These are phyloP conservation scores for Cinnamomum chago DNA, from an alignment of 164 flowering plant genomes.

Conservation along the genomic window DNA sequence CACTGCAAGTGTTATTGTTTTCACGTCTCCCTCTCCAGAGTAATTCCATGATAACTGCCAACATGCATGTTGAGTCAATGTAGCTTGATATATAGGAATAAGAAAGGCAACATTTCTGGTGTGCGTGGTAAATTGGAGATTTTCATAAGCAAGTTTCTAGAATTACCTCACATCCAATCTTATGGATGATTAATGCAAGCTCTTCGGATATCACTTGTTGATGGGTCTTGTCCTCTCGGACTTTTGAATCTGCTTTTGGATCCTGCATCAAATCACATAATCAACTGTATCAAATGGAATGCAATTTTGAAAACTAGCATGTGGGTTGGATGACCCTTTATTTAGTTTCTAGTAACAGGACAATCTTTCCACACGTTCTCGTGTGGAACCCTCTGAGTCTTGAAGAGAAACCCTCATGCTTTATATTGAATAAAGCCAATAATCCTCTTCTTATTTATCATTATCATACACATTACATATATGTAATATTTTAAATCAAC, in stretches of 20 bases:
- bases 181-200: slow-evolving; percentile 35
- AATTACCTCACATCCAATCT: slow-evolving; percentile 53
- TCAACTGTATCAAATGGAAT: too few relatives aligned
- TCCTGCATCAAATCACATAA: slow-evolving; percentile 15
- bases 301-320: too few relatives aligned
- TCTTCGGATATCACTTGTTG: slow-evolving; percentile 36
- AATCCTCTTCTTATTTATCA: too few relatives aligned
- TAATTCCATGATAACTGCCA: slow-evolving; percentile 57
- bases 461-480: too few relatives aligned
- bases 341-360: too few relatives aligned
- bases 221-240: slow-evolving; percentile 27
- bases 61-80: too few relatives aligned
- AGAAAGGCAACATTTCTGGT: background rate
- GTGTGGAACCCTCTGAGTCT: too few relatives aligned
- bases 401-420: too few relatives aligned
- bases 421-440: too few relatives aligned
- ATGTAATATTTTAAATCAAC: too few relatives aligned
- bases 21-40: slow-evolving; percentile 55
- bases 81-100: background rate
- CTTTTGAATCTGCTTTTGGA: slow-evolving; percentile 8
- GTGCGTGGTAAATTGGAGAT: background rate
- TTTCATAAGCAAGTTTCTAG: background rate
- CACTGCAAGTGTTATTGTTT: slow-evolving; percentile 39
- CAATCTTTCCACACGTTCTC: too few relatives aligned
- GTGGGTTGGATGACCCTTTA: too few relatives aligned